A percentile compares a stretch with the other conserved stretches of the same genome.
These are phyloP conservation scores for Crithidia bombi DNA, from an alignment of 208 protist genomes.

Conservation along the genomic window DNA sequence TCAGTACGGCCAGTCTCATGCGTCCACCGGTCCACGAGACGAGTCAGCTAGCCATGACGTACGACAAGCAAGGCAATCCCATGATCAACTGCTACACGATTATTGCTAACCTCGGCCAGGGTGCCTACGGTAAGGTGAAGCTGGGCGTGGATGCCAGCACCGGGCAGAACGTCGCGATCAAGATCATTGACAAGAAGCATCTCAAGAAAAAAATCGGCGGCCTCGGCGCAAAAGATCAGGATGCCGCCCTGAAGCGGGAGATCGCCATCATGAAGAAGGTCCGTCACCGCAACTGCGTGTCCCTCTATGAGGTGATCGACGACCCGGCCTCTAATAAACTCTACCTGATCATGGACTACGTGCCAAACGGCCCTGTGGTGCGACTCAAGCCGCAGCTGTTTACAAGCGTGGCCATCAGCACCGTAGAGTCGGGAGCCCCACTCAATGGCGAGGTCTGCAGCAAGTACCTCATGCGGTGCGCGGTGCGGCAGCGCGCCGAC, in stretches of 20 bases:
- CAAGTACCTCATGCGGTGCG: constrained; percentile 42
- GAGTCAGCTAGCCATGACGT: constrained; percentile 43
- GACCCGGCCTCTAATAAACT: constrained; percentile 89
- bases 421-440: constrained; percentile 32
- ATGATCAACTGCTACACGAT: constrained; percentile 82
- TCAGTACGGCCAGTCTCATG: constrained; percentile 58
- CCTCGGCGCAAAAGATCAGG: constrained; percentile 26
- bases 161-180: constrained; percentile 69
- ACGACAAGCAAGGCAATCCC: constrained; percentile 62
- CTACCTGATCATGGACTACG: constrained; percentile 94
- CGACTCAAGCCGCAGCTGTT: constrained; percentile 47
- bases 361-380: constrained; percentile 79
- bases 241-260: constrained; percentile 62
- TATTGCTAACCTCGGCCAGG: constrained; percentile 59
- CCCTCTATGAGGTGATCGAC: constrained; percentile 95
- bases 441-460: constrained; percentile 46
- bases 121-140: constrained; percentile 74
- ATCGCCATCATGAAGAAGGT: constrained; percentile 96
- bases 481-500: constrained; percentile 31
- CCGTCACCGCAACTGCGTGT: constrained; percentile 95
- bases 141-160: constrained; percentile 59
- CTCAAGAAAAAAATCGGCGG: constrained; percentile 64
- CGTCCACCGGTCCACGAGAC: constrained; percentile 69
- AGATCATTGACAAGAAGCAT: constrained; percentile 78
- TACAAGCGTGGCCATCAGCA: constrained; percentile 23